These are phyloP conservation scores for Plasmodium fragile DNA, from an alignment of 169 alveolate species.

Conservation along the genomic window DNA sequence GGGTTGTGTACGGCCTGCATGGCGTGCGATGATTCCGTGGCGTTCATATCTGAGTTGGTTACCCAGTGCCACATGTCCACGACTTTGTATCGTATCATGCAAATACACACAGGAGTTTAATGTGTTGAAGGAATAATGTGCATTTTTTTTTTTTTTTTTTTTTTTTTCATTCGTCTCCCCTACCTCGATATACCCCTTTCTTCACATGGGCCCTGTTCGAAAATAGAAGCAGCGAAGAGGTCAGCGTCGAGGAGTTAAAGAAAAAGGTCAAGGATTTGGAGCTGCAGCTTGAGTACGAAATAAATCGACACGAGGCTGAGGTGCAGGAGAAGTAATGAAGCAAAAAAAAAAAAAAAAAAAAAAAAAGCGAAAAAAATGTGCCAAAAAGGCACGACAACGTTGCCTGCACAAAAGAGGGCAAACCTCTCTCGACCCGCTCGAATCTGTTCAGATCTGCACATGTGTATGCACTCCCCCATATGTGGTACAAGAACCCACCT, in stretches of 20 bases:
- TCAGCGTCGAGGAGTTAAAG: constrained; percentile 13
- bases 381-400: background rate
- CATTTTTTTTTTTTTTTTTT: background rate
- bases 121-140: background rate
- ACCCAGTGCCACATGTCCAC: background rate
- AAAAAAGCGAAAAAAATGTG: background rate
- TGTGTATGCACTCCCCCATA: background rate
- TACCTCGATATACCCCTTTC: background rate
- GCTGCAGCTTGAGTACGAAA: constrained; percentile 66
- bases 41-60: background rate
- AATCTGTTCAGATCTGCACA: background rate
- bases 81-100: background rate
- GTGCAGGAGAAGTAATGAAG: constrained; percentile 50
- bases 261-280: constrained; percentile 64
- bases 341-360: background rate
- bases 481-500: background rate
- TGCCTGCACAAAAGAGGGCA: background rate
- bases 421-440: background rate
- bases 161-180: background rate
- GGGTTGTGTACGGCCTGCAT: background rate
- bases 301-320: constrained; percentile 62
- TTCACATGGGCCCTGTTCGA: background rate
- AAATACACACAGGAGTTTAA: too few species aligned
- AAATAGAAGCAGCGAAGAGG: constrained; percentile 30
- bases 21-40: background rate